Base-by-base conservation (phyloP, 441 rosid genomes). In the Biscutella laevigata region DNA sequence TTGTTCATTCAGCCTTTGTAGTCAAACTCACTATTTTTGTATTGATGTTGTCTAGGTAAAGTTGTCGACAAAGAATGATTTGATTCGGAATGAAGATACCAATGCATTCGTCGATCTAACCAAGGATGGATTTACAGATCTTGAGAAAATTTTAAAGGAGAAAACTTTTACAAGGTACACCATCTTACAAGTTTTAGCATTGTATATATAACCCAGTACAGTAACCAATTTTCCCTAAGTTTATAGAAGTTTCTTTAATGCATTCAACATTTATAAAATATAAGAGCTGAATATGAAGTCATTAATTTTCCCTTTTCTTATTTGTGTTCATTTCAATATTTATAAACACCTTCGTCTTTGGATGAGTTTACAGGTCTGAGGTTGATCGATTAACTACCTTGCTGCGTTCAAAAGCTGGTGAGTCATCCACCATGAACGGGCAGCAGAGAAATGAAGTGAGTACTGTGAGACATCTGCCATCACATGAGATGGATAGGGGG, bases 321-420 rank as follows among this genome's bases (percentile, higher is more conserved):
- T 21, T 65, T 28, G 36, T 43, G n/a, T n/a, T n/a, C n/a, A n/a
- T n/a, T 27, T 9, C 6, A 28, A 15, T 6, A n/a, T 47, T 12
- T 33, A 15, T 36, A 4, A 11, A 27, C 16, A 29, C 44, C 8
- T 36, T 20, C 3, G 22, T 14, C 22, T 51, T 36, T 22, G 41
- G n/a, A n/a, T n/a, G n/a, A 43, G 41, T 57, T 30, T 27, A 19
- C 85, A 92, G 99, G 66, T 69, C 86, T 34, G 99, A 92, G 74
- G 78, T 86, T 68, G 87, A 84, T 74, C 88, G 67, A 21, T 64
- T 92, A 75, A 84, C 92, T 24, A 64, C 85, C 13, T 59, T 92
- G 44, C 68, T 92, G 64, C 90, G 62, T 29, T 82, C 91, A 36
- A 81, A 74, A 74, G 70, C 72, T 69, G 62, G 40, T 64, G 89